phyloP scores from a whole-genome alignment of 805 yeast genomes.

The Peterozyma xylosa region DNA sequence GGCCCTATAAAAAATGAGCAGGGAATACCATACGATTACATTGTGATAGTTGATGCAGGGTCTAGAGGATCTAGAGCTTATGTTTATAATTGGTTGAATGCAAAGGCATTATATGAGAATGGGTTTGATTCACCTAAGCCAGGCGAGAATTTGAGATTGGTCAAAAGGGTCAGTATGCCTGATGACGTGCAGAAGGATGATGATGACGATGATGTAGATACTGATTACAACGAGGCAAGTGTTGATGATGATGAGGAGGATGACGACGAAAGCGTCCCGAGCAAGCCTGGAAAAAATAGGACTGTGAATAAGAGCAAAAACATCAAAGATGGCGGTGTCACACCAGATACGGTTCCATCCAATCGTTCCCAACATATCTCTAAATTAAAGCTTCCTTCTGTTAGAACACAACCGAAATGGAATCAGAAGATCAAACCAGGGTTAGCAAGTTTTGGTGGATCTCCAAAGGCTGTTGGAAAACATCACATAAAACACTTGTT shows the following conservation, averaged over 20 bases:
- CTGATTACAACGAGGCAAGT: constrained; percentile 1
- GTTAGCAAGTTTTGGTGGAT: constrained; percentile 38
- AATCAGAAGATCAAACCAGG: constrained; percentile 49
- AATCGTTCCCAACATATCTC: not conserved
- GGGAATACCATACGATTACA: constrained; percentile 50
- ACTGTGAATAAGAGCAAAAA: not conserved
- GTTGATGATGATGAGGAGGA: constrained; percentile 15
- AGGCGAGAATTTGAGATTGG: constrained; percentile 11
- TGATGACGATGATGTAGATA: constrained; percentile 11
- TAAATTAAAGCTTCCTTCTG: constrained; percentile 19
- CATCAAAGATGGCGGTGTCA: constrained; percentile 1
- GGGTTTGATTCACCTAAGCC: constrained; percentile 15
- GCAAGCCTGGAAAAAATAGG: constrained; percentile 10
- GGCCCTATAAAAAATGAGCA: constrained; percentile 31
- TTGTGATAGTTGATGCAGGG: constrained; percentile 58
- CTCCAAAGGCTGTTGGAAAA: constrained; percentile 43
- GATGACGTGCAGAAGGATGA: constrained; percentile 1
- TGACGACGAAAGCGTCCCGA: constrained; percentile 11
- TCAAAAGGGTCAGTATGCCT: constrained; percentile 10
- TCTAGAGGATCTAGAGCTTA: constrained; percentile 59
- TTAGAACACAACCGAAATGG: constrained; percentile 35
- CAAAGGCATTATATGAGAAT: constrained; percentile 18
- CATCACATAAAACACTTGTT: constrained; percentile 45
- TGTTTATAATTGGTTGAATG: constrained; percentile 48
- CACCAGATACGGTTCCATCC: not conserved